Conservation (phyloP, 2,329 filamentous ascomycete species). For the Rhynchosporium graminicola region DNA sequence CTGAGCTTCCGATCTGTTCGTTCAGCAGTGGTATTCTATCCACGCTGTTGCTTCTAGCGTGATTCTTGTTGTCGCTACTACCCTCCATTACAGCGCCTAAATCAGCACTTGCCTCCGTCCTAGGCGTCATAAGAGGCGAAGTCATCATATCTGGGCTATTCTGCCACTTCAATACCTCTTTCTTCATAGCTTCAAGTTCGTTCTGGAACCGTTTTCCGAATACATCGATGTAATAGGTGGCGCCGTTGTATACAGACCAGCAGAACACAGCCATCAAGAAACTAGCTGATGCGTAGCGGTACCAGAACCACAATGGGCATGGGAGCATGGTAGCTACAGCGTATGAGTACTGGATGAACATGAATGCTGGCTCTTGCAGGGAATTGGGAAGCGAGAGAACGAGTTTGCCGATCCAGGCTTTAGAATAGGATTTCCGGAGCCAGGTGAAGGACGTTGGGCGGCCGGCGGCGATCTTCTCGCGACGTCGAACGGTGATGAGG, state of each 20-base stretch:
- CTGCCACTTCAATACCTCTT: constrained; percentile 78
- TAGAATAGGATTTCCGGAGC: constrained; percentile 88
- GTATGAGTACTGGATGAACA: constrained; percentile 93
- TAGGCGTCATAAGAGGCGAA: constrained; percentile 45
- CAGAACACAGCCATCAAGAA: constrained; percentile 85
- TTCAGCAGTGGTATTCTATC: constrained; percentile 60
- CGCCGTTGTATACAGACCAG: constrained; percentile 96
- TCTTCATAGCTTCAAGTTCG: constrained; percentile 85
- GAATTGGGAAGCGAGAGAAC: constrained; percentile 75
- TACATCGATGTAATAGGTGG: constrained; percentile 97
- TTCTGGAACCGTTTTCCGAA: constrained; percentile 97
- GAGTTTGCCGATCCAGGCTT: constrained; percentile 82
- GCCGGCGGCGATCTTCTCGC: constrained; percentile 92
- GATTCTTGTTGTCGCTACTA: constrained; percentile 19
- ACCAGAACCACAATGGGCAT: constrained; percentile 94
- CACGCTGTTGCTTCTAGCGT: constrained; percentile 39
- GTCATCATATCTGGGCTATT: constrained; percentile 52
- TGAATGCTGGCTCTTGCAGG: constrained; percentile 88
- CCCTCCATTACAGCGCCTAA: constrained; percentile 25
- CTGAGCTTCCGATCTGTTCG: constrained; percentile 46
- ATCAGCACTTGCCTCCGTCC: constrained; percentile 29
- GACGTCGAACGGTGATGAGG: constrained; percentile 90
- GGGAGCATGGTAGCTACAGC: constrained; percentile 92
- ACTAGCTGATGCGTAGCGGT: constrained; percentile 70
- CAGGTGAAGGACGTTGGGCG: constrained; percentile 97